These are phyloP conservation scores for Geranium brycei DNA, from an alignment of 345 rosid species.

Conservation along the genomic window DNA sequence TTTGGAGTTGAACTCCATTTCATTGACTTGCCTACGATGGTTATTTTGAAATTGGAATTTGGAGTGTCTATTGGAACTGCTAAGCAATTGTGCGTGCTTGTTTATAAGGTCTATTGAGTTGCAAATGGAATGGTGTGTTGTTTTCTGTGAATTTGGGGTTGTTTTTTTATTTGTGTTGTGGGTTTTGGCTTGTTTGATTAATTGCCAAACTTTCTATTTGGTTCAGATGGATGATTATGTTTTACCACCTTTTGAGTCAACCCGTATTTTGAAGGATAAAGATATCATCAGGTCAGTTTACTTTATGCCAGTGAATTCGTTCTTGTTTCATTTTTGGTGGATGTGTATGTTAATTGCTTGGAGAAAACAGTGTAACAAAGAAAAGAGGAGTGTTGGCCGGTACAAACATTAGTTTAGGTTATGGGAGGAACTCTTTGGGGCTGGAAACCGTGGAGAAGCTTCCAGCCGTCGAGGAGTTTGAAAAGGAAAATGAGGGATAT, in stretches of 20 bases:
- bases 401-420: conserved; percentile 10
- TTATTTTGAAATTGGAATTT: too few species aligned
- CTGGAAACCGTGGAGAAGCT: conserved; percentile 34
- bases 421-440: conserved; percentile 21
- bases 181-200: background rate
- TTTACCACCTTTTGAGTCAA: conserved; percentile 76
- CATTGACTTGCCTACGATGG: too few species aligned
- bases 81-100: background rate
- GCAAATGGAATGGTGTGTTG: background rate
- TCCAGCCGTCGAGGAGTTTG: conserved; percentile 57
- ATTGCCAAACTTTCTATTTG: conserved; percentile 6
- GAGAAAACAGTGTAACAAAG: conserved; percentile 45
- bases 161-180: too few species aligned
- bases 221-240: conserved; percentile 84
- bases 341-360: background rate
- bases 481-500: conserved; percentile 48
- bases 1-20: too few species aligned
- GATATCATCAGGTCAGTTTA: conserved; percentile 60
- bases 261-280: conserved; percentile 57
- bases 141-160: background rate
- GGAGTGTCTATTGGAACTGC: background rate
- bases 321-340: background rate
- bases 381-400: conserved; percentile 26
- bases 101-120: background rate
- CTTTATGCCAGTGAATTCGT: background rate